Percentiles rank a stretch among this genome's conserved stretches.
These are phyloP conservation scores for Phytophthora boehmeriae DNA, from an alignment of 352 stramenopile genomes.

Conservation along the genomic window DNA sequence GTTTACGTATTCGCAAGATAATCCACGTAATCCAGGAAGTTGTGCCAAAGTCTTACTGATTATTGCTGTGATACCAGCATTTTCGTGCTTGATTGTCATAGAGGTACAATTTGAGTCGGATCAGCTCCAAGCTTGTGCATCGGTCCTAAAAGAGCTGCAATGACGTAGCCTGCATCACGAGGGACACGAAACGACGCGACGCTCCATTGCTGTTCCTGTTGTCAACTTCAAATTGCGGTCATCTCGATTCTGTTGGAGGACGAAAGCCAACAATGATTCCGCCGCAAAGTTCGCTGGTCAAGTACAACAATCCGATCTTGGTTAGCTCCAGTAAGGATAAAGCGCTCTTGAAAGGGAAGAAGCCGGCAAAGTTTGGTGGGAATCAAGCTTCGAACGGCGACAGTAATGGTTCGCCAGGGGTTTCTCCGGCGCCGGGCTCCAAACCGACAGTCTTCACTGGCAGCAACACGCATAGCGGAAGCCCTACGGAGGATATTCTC, in stretches of 20 bases:
- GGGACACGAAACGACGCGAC: constrained; percentile 20
- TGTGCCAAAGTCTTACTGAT: too few relatives aligned
- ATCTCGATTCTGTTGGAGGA: background rate
- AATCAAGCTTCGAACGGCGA: constrained; percentile 33
- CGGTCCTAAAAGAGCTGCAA: too few relatives aligned
- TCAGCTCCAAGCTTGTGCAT: too few relatives aligned
- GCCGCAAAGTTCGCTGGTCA: constrained; percentile 88
- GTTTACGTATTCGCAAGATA: too few relatives aligned
- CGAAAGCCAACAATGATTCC: constrained; percentile 66
- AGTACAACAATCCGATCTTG: constrained; percentile 92
- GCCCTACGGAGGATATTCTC: constrained; percentile 90
- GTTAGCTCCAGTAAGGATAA: constrained; percentile 90
- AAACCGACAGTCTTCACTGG: constrained; percentile 71
- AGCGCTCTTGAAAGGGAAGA: constrained; percentile 55
- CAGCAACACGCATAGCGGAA: constrained; percentile 58
- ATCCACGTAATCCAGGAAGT: too few relatives aligned
- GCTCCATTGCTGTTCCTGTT: background rate
- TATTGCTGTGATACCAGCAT: too few relatives aligned
- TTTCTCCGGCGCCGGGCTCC: constrained; percentile 16
- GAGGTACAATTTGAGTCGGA: too few relatives aligned
- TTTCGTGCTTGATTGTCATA: too few relatives aligned
- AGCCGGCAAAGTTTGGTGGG: constrained; percentile 27
- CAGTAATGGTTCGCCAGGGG: constrained; percentile 11
- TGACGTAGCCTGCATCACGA: too few relatives aligned
- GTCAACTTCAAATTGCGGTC: background rate